These are phyloP conservation scores for Henckelia pumila DNA, from an alignment of 257 asterid species.

Conservation along the genomic window DNA sequence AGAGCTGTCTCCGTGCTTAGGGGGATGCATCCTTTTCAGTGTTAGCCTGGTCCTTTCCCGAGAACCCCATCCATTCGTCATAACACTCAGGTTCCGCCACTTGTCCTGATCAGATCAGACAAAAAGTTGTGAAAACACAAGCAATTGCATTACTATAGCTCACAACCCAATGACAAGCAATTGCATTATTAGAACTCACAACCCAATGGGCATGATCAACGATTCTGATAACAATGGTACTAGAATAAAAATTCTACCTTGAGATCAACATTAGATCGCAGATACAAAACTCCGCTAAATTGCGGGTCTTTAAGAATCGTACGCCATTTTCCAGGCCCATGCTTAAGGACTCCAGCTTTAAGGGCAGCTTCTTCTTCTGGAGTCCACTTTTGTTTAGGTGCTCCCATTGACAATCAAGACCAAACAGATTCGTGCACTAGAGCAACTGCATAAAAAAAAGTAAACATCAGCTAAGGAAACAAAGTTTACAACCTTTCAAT, in stretches of 20 bases:
- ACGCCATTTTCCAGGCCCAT: conserved; percentile 78
- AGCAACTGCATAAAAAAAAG: conserved; percentile 18
- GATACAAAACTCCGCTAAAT: conserved; percentile 48
- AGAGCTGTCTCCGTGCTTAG: conserved; percentile 42
- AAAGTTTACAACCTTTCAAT: neutral
- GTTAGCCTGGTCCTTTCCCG: conserved; percentile 52
- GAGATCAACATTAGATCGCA: conserved; percentile 68
- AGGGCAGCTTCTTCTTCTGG: conserved; percentile 84
- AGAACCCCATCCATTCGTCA: conserved; percentile 63
- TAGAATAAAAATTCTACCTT: conserved; percentile 39
- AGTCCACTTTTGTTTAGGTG: conserved; percentile 81
- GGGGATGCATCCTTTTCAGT: conserved; percentile 39
- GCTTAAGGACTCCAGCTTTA: conserved; percentile 71
- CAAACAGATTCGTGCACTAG: conserved; percentile 1
- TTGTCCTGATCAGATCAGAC: conserved; percentile 45
- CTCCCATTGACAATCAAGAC: conserved; percentile 47
- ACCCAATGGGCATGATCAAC: neutral
- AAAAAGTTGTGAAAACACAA: conserved; percentile 1
- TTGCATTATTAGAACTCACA: conserved; percentile 1
- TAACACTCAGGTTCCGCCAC: conserved; percentile 74
- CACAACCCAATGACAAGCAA: neutral
- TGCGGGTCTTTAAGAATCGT: conserved; percentile 71
- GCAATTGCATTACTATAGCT: conserved; percentile 7
- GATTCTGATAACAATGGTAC: neutral
- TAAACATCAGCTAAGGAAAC: conserved; percentile 4